Evolutionary conservation across 2,329 filamentous ascomycete species (phyloP), one percentile per base, ranked within the genome.

Genomic region (Exophiala xenobiotica): DNA sequence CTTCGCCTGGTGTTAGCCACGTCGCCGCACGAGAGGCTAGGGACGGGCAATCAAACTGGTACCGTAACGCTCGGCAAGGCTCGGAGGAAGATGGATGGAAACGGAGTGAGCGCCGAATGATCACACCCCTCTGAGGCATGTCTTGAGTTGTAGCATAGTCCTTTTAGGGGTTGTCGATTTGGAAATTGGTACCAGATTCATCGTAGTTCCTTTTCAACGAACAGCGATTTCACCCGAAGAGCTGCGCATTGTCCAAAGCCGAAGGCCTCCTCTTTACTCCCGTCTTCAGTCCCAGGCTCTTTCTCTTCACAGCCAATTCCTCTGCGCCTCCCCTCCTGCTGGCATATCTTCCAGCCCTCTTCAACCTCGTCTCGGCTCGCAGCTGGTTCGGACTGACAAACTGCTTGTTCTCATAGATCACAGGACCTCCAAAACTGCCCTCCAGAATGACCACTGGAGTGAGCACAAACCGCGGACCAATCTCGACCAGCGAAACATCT

Each of bases 341-440:
- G 61, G 88, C 88, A 74, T 95, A 92, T 61, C 83, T 83, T 42
- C 82, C 80, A 0, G 91, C 89, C 76, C 89, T 90, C 61, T 80
- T 77, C 70, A 82, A 77, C 62, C 89, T 79, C 61, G 95, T 70
- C 58, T 97, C 93, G 33, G 72, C 78, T 60, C 93, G 80, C 58
- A 97, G 83, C 73, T 96, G 89, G 80, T 99, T 99, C 7, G 93
- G 93, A 61, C 87, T 93, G 47, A 99, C 88, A 64, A 96, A 99
- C 69, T 96, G 87, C 78, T 90, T 93, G 76, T 97, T 97, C 77
- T 97, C 90, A 74, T 95, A 99, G 66, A 99, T 95, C 59, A 97
- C 90, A 2, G 93, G 92, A 0, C 93, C 93, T 47, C 92, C 92
- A 63, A 99, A 97, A 55, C 88, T 91, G 37, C 90, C 90, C 69